A percentile compares a stretch with the other conserved stretches of the same genome.
Evolutionary conservation across 768 basidiomycete genomes (phyloP).

Genomic region (Leccinum variicolor): DNA sequence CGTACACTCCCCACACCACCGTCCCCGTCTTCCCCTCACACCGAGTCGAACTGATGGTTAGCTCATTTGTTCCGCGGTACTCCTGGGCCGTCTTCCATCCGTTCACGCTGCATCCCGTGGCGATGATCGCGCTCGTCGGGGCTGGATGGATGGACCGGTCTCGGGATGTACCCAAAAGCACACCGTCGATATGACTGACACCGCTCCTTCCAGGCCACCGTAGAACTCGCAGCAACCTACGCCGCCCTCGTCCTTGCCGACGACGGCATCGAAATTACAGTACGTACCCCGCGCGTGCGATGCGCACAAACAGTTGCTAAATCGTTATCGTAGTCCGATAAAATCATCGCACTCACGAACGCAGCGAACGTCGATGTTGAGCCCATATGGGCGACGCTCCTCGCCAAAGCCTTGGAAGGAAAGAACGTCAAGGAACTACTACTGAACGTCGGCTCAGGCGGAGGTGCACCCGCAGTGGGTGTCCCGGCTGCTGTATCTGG

Average conservation of each 20-base stretch:
- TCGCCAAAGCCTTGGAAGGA: constrained; percentile 97
- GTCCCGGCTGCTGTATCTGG: constrained; percentile 50
- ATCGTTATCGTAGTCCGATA: constrained; percentile 69
- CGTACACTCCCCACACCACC: neutral
- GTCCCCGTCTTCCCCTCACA: constrained; percentile 1
- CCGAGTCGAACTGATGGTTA: constrained; percentile 26
- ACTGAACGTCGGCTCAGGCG: constrained; percentile 91
- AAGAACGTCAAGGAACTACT: constrained; percentile 96
- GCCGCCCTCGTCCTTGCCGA: constrained; percentile 94
- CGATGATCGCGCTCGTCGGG: neutral
- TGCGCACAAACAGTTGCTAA: neutral
- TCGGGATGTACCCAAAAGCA: constrained; percentile 8
- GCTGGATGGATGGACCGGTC: constrained; percentile 19
- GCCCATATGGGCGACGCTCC: constrained; percentile 95
- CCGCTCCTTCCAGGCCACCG: constrained; percentile 41
- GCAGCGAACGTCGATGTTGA: constrained; percentile 88
- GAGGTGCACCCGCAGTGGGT: constrained; percentile 74
- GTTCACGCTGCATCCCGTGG: neutral
- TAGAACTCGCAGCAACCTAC: constrained; percentile 91
- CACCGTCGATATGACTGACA: neutral
- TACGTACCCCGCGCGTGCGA: constrained; percentile 43
- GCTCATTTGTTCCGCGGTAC: neutral
- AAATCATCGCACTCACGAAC: constrained; percentile 78
- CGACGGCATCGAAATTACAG: constrained; percentile 95
- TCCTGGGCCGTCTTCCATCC: too few species aligned